Evolutionary conservation across 1,284 basidiomycete species (phyloP), one percentile per base, ranked within the genome.

Genomic region (Sporisorium graminicola): DNA sequence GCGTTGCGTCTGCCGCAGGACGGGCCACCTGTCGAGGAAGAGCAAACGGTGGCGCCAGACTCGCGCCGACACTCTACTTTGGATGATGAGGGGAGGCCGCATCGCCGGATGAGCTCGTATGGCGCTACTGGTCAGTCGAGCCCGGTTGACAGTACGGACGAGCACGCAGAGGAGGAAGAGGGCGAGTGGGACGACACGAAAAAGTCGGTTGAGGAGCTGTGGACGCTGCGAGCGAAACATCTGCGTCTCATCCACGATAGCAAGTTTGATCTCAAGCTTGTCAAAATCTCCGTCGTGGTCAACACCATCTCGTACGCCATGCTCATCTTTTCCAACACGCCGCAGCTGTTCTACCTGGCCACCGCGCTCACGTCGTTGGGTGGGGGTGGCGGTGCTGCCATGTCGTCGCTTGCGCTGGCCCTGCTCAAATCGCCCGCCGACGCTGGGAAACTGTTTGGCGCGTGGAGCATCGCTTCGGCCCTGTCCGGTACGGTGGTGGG

Each of bases 221-320:
- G 84, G 84, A 74, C 65, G 4, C 43, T 81, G 40, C 80, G 84
- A 2, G 79, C 77, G 8, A 77, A 81, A 49, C 80, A 83, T 27
- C 66, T 85, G 5, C 77, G 81, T 12, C 71, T 84, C 42, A 81
- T 85, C 35, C 84, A 85, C 68, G 84, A 85, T 59, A 79, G 76
- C 59, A 75, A 77, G 42, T 84, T 85, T 47, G 84, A 85, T 57
- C 70, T 74, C 40, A 77, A 77, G 43, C 71, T 77, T 24, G 58
- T 71, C 51, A 66, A 68, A 58, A 71, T 74, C 51, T 78, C 73
- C 24, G 43, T 73, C 22, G 16, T 62, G 6, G 51, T 76, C 67
- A 77, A 77, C 44, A 55, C 59, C 18, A 16, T 64, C 18, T 63
- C 74, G 9, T 81, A 77, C 55, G 55, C 52, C 7, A 14, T 72